A percentile compares a stretch with the other conserved stretches of the same genome.
phyloP scores from a whole-genome alignment of 768 basidiomycete genomes.

The Termitomyces heimii region DNA sequence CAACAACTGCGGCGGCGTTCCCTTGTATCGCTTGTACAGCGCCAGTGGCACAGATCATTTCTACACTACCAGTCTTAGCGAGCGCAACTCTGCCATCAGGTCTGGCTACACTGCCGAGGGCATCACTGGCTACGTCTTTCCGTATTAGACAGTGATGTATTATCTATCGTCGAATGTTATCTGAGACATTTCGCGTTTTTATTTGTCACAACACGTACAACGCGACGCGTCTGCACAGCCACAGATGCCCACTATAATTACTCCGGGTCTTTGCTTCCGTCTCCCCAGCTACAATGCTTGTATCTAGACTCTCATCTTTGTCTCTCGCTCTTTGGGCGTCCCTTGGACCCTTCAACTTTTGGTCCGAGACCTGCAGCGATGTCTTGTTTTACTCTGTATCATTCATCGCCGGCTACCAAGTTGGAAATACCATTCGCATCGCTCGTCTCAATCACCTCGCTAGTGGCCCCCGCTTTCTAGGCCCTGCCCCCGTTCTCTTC shows the following conservation, averaged over 20 bases:
- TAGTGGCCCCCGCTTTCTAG: too few species aligned
- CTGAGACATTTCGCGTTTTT: too few species aligned
- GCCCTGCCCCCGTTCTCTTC: not conserved
- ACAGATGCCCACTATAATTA: not conserved
- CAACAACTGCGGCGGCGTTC: conserved; percentile 4
- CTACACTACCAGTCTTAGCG: conserved; percentile 14
- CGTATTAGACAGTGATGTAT: not conserved
- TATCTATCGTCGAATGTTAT: too few species aligned
- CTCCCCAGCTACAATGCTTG: not conserved
- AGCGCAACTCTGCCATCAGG: conserved; percentile 2
- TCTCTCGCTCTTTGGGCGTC: not conserved
- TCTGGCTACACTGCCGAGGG: conserved; percentile 5
- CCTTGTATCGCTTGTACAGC: conserved; percentile 17
- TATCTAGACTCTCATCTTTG: not conserved
- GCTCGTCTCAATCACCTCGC: too few species aligned
- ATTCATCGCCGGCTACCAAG: not conserved
- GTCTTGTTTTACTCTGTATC: not conserved
- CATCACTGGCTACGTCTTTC: conserved; percentile 8
- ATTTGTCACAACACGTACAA: not conserved
- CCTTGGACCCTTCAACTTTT: not conserved
- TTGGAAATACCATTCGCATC: too few species aligned
- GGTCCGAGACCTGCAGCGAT: not conserved
- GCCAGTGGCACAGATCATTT: conserved; percentile 13
- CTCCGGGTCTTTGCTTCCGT: not conserved
- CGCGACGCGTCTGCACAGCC: not conserved